Evolutionary conservation across 2,329 filamentous ascomycete species (phyloP).

Genomic region (Torrubiellomyces zombiae): DNA sequence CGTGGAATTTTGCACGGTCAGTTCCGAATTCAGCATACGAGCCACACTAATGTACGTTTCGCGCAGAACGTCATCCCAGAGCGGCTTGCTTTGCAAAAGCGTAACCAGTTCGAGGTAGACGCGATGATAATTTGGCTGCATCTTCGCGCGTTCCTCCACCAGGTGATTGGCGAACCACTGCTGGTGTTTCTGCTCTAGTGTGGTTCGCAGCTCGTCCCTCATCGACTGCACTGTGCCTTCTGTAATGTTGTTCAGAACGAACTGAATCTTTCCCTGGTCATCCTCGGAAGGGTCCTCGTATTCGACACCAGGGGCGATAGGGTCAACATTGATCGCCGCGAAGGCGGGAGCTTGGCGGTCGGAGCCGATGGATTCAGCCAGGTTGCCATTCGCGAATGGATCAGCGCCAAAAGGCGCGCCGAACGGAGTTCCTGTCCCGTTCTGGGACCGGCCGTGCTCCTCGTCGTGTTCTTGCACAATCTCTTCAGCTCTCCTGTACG

Average conservation of each 20-base stretch:
- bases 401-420: conserved; percentile 25
- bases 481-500: conserved; percentile 67
- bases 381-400: conserved; percentile 49
- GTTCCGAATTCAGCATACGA: conserved; percentile 78
- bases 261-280: conserved; percentile 82
- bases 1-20: conserved; percentile 65
- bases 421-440: conserved; percentile 26
- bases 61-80: conserved; percentile 81
- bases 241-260: conserved; percentile 92
- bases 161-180: conserved; percentile 95
- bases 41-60: conserved; percentile 83
- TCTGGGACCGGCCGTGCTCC: conserved; percentile 37
- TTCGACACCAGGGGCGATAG: conserved; percentile 40
- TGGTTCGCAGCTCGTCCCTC: conserved; percentile 62
- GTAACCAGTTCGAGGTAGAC: conserved; percentile 83
- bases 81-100: conserved; percentile 57
- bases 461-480: conserved; percentile 54
- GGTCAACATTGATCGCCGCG: conserved; percentile 59
- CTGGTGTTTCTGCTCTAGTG: conserved; percentile 65
- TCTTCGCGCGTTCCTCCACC: conserved; percentile 88
- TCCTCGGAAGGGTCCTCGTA: conserved; percentile 76
- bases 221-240: conserved; percentile 75
- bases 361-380: conserved; percentile 40
- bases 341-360: conserved; percentile 59
- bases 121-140: conserved; percentile 91